Conservation (phyloP, 352 stramenopile genomes). For the Globisporangium nagaii region DNA sequence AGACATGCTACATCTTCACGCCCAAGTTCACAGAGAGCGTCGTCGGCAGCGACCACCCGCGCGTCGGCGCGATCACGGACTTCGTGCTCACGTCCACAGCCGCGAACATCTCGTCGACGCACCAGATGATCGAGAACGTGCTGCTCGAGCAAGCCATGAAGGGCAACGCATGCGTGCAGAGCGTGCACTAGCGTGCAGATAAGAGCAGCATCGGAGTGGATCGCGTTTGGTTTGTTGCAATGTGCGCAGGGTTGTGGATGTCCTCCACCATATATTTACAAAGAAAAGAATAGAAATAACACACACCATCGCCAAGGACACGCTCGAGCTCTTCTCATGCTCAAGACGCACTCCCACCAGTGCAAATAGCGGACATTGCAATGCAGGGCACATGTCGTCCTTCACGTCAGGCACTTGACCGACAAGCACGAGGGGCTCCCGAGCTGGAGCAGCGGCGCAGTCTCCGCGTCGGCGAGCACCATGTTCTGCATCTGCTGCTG, state of each 20-base stretch:
- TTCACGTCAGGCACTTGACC: neutral
- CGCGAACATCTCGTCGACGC: slow-evolving; percentile 17
- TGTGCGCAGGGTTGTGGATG: too few species aligned
- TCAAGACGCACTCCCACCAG: too few species aligned
- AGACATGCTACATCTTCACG: slow-evolving; percentile 25
- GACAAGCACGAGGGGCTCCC: neutral
- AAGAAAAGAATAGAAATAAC: too few species aligned
- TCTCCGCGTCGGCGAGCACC: neutral
- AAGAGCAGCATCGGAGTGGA: too few species aligned
- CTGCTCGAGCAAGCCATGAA: slow-evolving; percentile 23
- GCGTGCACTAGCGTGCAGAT: neutral
- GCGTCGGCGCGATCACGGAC: slow-evolving; percentile 28
- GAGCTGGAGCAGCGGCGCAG: neutral
- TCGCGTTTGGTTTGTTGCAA: too few species aligned
- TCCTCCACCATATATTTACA: too few species aligned
- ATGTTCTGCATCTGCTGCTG: neutral
- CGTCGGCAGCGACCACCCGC: slow-evolving; percentile 8
- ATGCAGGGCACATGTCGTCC: neutral
- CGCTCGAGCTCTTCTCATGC: too few species aligned
- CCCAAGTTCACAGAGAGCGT: slow-evolving; percentile 15
- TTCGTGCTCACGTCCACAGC: slow-evolving; percentile 37
- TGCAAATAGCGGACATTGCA: too few species aligned
- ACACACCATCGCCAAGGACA: too few species aligned
- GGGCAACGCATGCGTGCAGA: neutral
- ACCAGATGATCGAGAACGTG: slow-evolving; percentile 54